These are phyloP conservation scores for Kurtzmaniella quercitrusa DNA, from an alignment of 1,139 yeast species.

Conservation along the genomic window DNA sequence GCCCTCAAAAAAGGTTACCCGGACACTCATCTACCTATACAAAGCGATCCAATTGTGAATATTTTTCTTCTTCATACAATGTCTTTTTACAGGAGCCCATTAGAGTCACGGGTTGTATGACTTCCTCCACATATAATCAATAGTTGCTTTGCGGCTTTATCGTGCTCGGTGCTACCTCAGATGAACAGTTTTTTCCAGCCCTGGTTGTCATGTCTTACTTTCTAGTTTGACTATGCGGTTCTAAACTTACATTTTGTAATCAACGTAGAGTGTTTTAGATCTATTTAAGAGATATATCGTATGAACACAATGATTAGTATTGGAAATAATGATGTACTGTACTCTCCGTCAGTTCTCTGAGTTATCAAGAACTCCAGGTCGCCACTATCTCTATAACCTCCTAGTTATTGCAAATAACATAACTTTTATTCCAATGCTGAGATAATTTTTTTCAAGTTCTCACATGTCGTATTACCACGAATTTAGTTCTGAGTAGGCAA, in stretches of 20 bases:
- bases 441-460: no score
- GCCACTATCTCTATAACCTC: no score
- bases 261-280: background rate
- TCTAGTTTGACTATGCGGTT: conserved; percentile 62
- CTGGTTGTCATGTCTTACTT: conserved; percentile 54
- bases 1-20: conserved; percentile 19
- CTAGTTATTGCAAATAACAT: no score
- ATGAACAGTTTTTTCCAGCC: conserved; percentile 59
- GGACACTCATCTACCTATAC: conserved; percentile 8
- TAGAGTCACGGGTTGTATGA: conserved; percentile 80
- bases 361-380: no score
- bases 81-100: conserved; percentile 87
- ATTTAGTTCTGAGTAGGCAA: no score
- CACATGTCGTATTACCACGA: no score
- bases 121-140: conserved; percentile 48
- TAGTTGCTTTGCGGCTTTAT: conserved; percentile 44
- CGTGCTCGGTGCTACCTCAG: conserved; percentile 96
- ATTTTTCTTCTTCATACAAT: conserved; percentile 49
- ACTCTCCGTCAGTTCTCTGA: no score
- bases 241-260: conserved; percentile 52
- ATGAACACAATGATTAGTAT: no score
- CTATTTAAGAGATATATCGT: no score
- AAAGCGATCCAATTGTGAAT: background rate
- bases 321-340: no score
- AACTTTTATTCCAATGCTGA: no score